phyloP scores from a whole-genome alignment of 768 basidiomycete species.

The Lanmaoa rubissima region DNA sequence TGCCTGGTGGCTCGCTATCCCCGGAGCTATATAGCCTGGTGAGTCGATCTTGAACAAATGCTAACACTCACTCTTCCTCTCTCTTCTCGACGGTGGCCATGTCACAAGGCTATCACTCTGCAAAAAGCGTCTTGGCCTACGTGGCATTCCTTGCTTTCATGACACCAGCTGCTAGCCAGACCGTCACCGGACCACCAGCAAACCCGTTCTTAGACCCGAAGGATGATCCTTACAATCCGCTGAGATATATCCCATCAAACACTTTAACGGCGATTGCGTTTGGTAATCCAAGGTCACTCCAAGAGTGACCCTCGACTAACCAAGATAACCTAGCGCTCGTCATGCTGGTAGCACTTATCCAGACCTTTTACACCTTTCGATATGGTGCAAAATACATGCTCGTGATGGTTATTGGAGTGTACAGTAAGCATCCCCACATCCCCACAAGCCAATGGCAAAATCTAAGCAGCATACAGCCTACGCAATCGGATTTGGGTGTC shows the following conservation, averaged over 20 bases:
- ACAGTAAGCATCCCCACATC: conserved; percentile 38
- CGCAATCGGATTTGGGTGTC: conserved; percentile 51
- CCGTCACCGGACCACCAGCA: neutral
- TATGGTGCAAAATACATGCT: conserved; percentile 60
- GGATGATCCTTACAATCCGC: conserved; percentile 51
- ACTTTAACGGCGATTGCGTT: conserved; percentile 50
- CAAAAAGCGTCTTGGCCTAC: neutral
- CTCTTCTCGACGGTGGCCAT: neutral
- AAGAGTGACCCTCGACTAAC: neutral
- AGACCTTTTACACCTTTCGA: conserved; percentile 42
- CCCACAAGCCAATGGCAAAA: neutral
- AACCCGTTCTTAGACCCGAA: conserved; percentile 39
- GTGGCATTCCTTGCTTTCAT: neutral
- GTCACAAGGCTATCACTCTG: neutral
- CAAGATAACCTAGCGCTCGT: conserved; percentile 26
- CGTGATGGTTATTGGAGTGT: conserved; percentile 58
- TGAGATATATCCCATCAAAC: conserved; percentile 57
- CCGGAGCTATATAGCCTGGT: too few species aligned
- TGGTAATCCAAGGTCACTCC: conserved; percentile 28
- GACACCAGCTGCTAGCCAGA: conserved; percentile 1
- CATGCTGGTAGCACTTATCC: conserved; percentile 40
- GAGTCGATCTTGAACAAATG: neutral
- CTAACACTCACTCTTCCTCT: neutral
- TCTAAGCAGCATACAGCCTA: conserved; percentile 41
- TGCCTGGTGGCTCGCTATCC: too few species aligned